Evolutionary conservation across 2,329 filamentous ascomycete species (phyloP), one percentile per base, ranked within the genome.

Genomic region (Fusarium sp.): DNA sequence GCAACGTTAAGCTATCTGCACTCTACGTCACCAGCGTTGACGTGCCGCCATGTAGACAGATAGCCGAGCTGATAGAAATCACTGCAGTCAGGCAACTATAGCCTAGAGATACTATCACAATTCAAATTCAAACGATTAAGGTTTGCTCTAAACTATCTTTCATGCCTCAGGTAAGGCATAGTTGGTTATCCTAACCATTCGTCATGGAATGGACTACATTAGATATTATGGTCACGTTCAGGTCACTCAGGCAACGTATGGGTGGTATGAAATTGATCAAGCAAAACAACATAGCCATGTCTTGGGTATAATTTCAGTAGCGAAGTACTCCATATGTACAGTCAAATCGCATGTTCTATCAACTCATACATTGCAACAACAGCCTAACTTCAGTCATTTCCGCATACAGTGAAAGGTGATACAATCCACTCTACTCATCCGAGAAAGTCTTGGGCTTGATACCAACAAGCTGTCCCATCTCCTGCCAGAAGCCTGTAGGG

Each of bases 401-500:
- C 21, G 9, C 36, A 45, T 21, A 33, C 23, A 31, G 23, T 41
- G 15, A 33, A 33, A 45, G 15, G 20, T 20, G 23, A 14, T 17
- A 4, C 15, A 17, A 17, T 35, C 31, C 27, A 6, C 14, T 36
- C 27, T 65, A 62, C 41, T 63, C 58, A 13, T 37, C 56, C 15
- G 43, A 35, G 11, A 54, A 21, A 33, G 52, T 49, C 4, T 58
- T 71, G 27, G 56, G 47, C 45, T 50, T 29, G 17, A 74, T 53
- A 17, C 72, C 64, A 23, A 74, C 11, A 11, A 74, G 17, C 46
- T 65, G 43, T n/a, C 76, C 65, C 70, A 88, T 80, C 69, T 88
- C 86, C 15, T 73, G 77, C 85, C 86, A 87, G 78, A 88, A 88
- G 7, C 83, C 80, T n/a, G 82, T 75, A 1, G 85, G 82, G 11